These are phyloP conservation scores for Turritis glabra DNA, from an alignment of 345 rosid genomes.

Conservation along the genomic window DNA sequence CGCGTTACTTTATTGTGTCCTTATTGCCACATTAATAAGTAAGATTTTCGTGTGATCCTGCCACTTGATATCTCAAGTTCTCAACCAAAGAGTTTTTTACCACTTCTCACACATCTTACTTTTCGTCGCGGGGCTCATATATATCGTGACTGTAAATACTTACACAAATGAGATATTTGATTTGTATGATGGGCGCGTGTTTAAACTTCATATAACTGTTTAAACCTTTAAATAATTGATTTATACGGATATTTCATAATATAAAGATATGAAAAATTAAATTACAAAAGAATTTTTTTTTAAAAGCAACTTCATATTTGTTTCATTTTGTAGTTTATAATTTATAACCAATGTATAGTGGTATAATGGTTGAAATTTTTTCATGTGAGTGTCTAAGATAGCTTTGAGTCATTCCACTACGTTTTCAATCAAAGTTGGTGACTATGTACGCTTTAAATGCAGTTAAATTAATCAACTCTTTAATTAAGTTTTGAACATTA, in stretches of 20 bases:
- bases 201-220: no score
- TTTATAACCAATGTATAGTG: neutral
- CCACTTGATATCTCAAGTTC: conserved; percentile 12
- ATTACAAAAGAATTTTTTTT: no score
- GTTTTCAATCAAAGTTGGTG: neutral
- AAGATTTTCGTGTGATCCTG: conserved; percentile 27
- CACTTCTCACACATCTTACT: no score
- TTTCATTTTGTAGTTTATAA: neutral
- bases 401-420: neutral
- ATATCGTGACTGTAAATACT: no score
- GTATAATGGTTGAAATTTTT: neutral
- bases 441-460: neutral
- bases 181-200: no score
- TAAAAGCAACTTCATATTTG: neutral
- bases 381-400: neutral
- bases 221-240: no score
- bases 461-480: neutral
- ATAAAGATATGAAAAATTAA: neutral
- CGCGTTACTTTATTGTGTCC: conserved; percentile 14
- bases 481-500: neutral
- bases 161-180: no score
- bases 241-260: no score
- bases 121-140: no score
- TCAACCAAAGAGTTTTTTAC: neutral
- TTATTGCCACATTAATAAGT: conserved; percentile 12